phyloP scores from a whole-genome alignment of 2,329 filamentous ascomycete species.

The Alternaria ventricosa region DNA sequence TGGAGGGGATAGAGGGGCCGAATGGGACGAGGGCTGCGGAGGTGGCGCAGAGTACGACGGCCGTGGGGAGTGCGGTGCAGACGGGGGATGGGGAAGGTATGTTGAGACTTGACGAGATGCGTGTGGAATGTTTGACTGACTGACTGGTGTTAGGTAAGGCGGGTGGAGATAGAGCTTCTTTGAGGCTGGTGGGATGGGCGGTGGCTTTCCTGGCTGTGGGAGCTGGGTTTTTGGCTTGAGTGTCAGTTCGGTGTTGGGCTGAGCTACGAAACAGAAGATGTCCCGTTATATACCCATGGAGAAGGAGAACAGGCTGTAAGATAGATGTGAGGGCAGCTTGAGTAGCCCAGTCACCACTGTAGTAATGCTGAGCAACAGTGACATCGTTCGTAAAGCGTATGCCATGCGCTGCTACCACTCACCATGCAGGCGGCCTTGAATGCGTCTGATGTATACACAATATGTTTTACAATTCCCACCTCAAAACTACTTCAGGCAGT shows the following conservation, averaged over 20 bases:
- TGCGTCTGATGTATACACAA: background rate
- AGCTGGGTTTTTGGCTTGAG: background rate
- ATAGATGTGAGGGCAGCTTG: background rate
- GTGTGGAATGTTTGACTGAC: background rate
- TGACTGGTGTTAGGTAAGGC: background rate
- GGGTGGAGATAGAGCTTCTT: background rate
- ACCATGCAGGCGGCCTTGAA: background rate
- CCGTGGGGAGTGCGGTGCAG: background rate
- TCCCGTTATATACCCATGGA: background rate
- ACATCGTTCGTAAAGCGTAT: background rate
- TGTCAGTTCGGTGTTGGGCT: background rate
- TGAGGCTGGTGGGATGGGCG: background rate
- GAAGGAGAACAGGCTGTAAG: background rate
- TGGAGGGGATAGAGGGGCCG: background rate
- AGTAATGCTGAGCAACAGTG: background rate
- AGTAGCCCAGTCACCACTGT: background rate
- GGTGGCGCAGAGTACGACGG: background rate
- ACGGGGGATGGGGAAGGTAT: background rate
- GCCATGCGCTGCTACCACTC: background rate
- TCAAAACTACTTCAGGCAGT: conserved; percentile 3
- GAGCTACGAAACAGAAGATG: background rate
- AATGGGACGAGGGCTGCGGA: background rate
- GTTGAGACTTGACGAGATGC: background rate
- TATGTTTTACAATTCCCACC: conserved; percentile 4
- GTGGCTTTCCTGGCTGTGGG: background rate